Percentiles rank a stretch among this genome's conserved stretches.
phyloP scores from a whole-genome alignment of 225 moss, liverwort and hornwort genomes.

The Anthoceros angustus region DNA sequence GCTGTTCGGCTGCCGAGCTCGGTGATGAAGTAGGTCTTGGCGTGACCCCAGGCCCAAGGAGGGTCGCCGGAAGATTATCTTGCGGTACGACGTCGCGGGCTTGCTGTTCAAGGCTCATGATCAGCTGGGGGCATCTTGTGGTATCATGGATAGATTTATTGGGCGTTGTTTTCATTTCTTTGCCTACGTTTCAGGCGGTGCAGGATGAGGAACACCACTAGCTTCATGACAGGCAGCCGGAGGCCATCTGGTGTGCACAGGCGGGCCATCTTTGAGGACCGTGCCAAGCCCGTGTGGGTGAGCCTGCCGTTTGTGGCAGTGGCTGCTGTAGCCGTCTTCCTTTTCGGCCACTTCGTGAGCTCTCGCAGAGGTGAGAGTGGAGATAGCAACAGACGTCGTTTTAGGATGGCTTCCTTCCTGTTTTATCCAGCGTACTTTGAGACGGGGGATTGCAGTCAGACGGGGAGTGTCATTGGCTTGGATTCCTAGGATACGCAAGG shows the following conservation, averaged over 20 bases:
- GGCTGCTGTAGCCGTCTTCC: neutral
- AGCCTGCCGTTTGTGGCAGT: constrained; percentile 3
- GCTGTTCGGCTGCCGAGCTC: too few relatives aligned
- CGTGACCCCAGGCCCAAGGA: too few relatives aligned
- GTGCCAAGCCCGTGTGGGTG: constrained; percentile 4
- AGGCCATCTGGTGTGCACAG: neutral
- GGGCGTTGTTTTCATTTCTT: neutral
- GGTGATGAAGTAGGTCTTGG: too few relatives aligned
- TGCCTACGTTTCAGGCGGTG: neutral
- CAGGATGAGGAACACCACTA: neutral
- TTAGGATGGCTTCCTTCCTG: neutral
- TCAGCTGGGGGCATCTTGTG: neutral
- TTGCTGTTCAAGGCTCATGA: neutral
- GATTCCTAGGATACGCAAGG: too few relatives aligned
- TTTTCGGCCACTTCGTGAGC: constrained; percentile 1
- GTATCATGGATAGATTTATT: neutral
- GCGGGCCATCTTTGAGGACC: neutral
- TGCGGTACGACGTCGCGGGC: too few relatives aligned
- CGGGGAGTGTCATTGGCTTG: too few relatives aligned
- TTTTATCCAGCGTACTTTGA: neutral
- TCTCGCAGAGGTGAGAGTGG: neutral
- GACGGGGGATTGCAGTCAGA: too few relatives aligned
- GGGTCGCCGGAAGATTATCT: too few relatives aligned
- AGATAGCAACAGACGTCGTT: neutral
- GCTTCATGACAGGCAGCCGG: neutral